phyloP scores from a whole-genome alignment of 441 rosid genomes.

The Eruca vesicaria region DNA sequence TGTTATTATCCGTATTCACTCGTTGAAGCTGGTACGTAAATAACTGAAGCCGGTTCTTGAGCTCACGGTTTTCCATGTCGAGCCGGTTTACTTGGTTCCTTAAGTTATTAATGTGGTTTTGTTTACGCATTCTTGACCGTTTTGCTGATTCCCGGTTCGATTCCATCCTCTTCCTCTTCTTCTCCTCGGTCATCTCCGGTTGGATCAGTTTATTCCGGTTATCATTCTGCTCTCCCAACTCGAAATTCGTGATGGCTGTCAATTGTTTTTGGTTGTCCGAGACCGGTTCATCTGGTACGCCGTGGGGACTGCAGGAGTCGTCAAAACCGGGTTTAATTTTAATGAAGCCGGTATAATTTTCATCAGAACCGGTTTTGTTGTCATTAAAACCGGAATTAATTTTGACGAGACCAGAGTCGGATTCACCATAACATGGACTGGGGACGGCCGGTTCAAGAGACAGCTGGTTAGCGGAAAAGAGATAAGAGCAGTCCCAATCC shows the following conservation, averaged over 20 bases:
- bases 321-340: conserved; percentile 44
- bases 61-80: conserved; percentile 56
- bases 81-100: conserved; percentile 60
- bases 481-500: conserved; percentile 59
- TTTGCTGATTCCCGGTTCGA: conserved; percentile 80
- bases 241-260: conserved; percentile 31
- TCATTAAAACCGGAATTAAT: conserved; percentile 49
- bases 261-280: conserved; percentile 14
- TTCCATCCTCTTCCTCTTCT: conserved; percentile 62
- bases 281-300: conserved; percentile 28
- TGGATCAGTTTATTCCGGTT: conserved; percentile 15
- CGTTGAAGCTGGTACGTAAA: conserved; percentile 39
- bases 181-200: conserved; percentile 44
- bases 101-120: conserved; percentile 60
- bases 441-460: conserved; percentile 32
- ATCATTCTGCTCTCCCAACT: conserved; percentile 32
- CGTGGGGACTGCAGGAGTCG: conserved; percentile 2
- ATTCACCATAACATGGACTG: conserved; percentile 35
- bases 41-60: conserved; percentile 43
- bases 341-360: conserved; percentile 33
- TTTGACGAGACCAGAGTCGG: conserved; percentile 34
- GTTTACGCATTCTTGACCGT: conserved; percentile 75
- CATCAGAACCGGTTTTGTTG: conserved; percentile 32
- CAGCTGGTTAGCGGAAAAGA: conserved; percentile 30
- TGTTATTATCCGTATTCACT: conserved; percentile 46